phyloP scores from a whole-genome alignment of 148 eudicot species.

The Amaranthus cruentus region DNA sequence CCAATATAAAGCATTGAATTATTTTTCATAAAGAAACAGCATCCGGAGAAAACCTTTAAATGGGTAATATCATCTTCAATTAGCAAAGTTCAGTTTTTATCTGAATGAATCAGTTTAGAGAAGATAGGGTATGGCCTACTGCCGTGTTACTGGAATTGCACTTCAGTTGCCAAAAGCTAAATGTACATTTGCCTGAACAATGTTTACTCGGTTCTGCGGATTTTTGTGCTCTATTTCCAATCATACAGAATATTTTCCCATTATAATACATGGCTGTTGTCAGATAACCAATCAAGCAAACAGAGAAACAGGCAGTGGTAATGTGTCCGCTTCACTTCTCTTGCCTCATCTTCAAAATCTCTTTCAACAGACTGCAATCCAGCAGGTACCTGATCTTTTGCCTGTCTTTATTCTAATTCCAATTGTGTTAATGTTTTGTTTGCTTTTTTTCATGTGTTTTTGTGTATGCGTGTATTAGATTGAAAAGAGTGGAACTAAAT shows the following conservation, averaged over 20 bases:
- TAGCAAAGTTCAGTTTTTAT: too few relatives aligned
- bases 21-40: too few relatives aligned
- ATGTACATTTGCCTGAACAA: background rate
- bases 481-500: background rate
- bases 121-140: background rate
- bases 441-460: background rate
- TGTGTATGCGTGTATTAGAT: background rate
- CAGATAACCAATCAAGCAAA: constrained; percentile 54
- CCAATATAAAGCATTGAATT: too few relatives aligned
- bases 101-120: too few relatives aligned
- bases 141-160: constrained; percentile 1
- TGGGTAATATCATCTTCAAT: too few relatives aligned
- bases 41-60: too few relatives aligned
- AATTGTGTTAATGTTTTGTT: background rate
- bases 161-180: background rate
- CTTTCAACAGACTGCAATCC: constrained; percentile 77
- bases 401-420: constrained; percentile 5
- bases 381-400: constrained; percentile 51
- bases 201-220: background rate
- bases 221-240: background rate
- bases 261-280: constrained; percentile 11
- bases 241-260: background rate
- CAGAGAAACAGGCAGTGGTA: constrained; percentile 47
- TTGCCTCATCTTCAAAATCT: constrained; percentile 92
- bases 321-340: constrained; percentile 55